These are phyloP conservation scores for Hanseniaspora gamundiae DNA, from an alignment of 1,139 yeast species.

Conservation along the genomic window DNA sequence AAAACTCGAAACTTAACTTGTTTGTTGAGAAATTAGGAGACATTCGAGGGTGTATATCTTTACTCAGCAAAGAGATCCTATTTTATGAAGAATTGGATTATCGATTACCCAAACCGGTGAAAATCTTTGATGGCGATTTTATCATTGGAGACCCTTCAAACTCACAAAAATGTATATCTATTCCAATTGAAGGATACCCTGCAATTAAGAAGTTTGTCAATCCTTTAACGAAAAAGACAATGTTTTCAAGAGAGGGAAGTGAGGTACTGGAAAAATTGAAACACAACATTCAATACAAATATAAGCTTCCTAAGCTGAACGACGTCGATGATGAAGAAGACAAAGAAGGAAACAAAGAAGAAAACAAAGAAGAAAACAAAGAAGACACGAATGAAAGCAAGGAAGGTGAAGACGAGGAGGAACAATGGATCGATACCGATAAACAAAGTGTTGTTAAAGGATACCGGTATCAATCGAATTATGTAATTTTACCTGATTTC, in stretches of 20 bases:
- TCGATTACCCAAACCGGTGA: neutral
- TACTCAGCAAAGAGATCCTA: neutral
- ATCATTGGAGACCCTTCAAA: neutral
- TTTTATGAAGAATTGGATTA: neutral
- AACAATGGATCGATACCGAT: neutral
- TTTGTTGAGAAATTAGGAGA: neutral
- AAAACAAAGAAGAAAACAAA: neutral
- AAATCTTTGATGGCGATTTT: neutral
- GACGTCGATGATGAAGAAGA: neutral
- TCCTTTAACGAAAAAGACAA: neutral
- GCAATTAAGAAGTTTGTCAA: neutral
- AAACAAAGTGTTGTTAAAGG: neutral
- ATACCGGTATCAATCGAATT: neutral
- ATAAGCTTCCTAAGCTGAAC: neutral
- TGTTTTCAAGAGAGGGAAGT: neutral
- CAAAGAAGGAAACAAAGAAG: neutral
- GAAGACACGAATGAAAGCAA: neutral
- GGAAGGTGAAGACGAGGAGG: neutral
- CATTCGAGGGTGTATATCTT: neutral
- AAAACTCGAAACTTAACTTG: neutral
- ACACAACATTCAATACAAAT: conserved; percentile 1
- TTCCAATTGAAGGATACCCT: neutral
- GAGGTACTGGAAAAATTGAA: neutral
- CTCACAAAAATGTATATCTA: neutral
- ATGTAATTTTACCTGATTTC: neutral